These are phyloP conservation scores for Helianthus tuberosus DNA, from an alignment of 129 eudicot species.

Conservation along the genomic window DNA sequence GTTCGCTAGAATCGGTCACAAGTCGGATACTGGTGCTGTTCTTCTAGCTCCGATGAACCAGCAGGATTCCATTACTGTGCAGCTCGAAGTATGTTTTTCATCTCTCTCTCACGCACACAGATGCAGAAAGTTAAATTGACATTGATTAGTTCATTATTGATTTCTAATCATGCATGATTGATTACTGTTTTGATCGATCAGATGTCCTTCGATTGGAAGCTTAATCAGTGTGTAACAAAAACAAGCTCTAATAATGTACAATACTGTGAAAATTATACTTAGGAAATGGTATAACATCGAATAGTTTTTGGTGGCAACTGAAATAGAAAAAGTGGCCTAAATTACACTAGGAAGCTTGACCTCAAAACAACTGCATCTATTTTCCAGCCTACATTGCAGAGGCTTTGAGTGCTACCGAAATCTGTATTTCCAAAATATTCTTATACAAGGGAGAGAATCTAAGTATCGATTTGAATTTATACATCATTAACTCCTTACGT, in stretches of 20 bases:
- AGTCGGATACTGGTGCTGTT: constrained; percentile 70
- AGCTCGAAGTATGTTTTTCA: constrained; percentile 61
- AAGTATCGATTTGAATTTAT: neutral
- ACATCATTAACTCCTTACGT: neutral
- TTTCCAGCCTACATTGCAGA: constrained; percentile 17
- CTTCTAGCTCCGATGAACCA: constrained; percentile 79
- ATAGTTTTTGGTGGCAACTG: neutral
- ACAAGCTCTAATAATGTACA: neutral
- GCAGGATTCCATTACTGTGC: constrained; percentile 81
- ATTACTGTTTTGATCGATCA: constrained; percentile 17
- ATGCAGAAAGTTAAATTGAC: constrained; percentile 1
- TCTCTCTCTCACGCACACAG: neutral
- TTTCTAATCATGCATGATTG: constrained; percentile 15
- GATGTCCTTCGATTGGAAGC: constrained; percentile 12
- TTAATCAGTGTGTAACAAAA: neutral
- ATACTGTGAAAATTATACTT: neutral
- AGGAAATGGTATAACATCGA: constrained; percentile 8
- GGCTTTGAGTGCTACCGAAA: constrained; percentile 14
- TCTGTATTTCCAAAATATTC: neutral
- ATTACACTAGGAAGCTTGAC: constrained; percentile 1
- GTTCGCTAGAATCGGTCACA: constrained; percentile 68
- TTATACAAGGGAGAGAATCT: constrained; percentile 22
- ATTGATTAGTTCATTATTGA: neutral
- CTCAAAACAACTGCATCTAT: constrained; percentile 5
- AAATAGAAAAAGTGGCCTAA: constrained; percentile 12